Percentiles rank a stretch among this genome's conserved stretches.
Conservation (phyloP, 176 grass and related monocot species). For the Paspalum notatum region DNA sequence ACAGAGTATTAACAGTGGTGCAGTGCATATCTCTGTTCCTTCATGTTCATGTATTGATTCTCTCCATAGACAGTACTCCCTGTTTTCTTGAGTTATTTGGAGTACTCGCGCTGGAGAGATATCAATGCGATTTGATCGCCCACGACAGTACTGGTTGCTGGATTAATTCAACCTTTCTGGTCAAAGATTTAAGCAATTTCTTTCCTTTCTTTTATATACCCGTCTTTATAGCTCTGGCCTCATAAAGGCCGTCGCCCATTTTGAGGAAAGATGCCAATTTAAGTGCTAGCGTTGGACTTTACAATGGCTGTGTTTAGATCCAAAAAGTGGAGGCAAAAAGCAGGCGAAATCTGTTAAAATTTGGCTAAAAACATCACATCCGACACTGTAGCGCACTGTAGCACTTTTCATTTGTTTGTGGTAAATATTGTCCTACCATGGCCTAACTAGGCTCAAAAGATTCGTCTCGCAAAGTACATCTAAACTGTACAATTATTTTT, state of each 20-base stretch:
- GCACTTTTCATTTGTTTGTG: too few relatives aligned
- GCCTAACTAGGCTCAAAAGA: too few relatives aligned
- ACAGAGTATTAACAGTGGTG: background rate
- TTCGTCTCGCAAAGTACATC: too few relatives aligned
- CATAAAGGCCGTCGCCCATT: slow-evolving; percentile 51
- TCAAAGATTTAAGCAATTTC: slow-evolving; percentile 44
- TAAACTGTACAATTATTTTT: too few relatives aligned
- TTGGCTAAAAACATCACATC: too few relatives aligned
- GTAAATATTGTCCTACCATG: too few relatives aligned
- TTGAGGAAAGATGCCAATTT: slow-evolving; percentile 48
- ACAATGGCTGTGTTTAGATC: too few relatives aligned
- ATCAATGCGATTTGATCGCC: slow-evolving; percentile 41
- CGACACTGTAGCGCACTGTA: too few relatives aligned
- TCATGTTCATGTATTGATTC: slow-evolving; percentile 6
- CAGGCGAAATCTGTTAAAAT: too few relatives aligned
- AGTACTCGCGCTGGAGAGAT: slow-evolving; percentile 36
- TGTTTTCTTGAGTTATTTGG: slow-evolving; percentile 35
- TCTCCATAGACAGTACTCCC: slow-evolving; percentile 6
- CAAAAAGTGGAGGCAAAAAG: too few relatives aligned
- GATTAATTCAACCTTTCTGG: slow-evolving; percentile 43
- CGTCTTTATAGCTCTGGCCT: slow-evolving; percentile 46
- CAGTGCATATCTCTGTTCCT: too few relatives aligned
- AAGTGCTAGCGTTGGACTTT: slow-evolving; percentile 16
- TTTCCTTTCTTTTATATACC: slow-evolving; percentile 9
- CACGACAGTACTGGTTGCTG: slow-evolving; percentile 18